Conservation (phyloP, 1,139 yeast species). For the Nakaseomyces uthaithaninus region DNA sequence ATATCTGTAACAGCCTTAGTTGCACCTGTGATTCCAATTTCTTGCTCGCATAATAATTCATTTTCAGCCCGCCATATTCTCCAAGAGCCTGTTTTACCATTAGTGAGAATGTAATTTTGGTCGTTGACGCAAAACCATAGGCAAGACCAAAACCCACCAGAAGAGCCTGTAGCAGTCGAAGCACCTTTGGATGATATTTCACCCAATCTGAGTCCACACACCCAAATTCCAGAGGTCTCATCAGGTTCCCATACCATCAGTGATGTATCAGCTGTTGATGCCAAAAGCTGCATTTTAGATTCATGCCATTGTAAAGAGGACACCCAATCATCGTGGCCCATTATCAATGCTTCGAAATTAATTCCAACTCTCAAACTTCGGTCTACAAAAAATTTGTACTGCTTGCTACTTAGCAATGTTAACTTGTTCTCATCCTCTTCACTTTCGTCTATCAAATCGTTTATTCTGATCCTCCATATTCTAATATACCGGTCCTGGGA, state of each 20-base stretch:
- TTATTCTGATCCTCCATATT: conserved; percentile 64
- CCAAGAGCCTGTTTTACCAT: conserved; percentile 91
- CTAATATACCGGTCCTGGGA: conserved; percentile 86
- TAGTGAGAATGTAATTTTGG: conserved; percentile 54
- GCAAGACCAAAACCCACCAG: conserved; percentile 95
- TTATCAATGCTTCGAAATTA: conserved; percentile 81
- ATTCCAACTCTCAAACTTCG: conserved; percentile 40
- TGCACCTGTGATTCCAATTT: conserved; percentile 69
- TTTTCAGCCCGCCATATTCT: conserved; percentile 56
- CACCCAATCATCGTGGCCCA: conserved; percentile 99
- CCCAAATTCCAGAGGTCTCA: conserved; percentile 80
- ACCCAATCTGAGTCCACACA: conserved; percentile 72
- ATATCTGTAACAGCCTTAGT: conserved; percentile 67
- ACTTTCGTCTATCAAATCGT: conserved; percentile 49
- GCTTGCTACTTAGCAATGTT: conserved; percentile 52
- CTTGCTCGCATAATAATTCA: conserved; percentile 43
- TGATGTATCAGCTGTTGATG: conserved; percentile 91
- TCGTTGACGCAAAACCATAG: conserved; percentile 55
- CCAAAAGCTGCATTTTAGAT: conserved; percentile 50
- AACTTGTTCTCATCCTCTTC: conserved; percentile 50
- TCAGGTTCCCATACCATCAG: conserved; percentile 97
- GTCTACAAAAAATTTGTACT: conserved; percentile 45
- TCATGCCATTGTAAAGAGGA: conserved; percentile 80
- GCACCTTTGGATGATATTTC: conserved; percentile 95
- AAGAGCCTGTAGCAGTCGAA: conserved; percentile 94